Base-by-base conservation (phyloP, 2,329 filamentous ascomycete genomes). In the Phialophora macrospora region DNA sequence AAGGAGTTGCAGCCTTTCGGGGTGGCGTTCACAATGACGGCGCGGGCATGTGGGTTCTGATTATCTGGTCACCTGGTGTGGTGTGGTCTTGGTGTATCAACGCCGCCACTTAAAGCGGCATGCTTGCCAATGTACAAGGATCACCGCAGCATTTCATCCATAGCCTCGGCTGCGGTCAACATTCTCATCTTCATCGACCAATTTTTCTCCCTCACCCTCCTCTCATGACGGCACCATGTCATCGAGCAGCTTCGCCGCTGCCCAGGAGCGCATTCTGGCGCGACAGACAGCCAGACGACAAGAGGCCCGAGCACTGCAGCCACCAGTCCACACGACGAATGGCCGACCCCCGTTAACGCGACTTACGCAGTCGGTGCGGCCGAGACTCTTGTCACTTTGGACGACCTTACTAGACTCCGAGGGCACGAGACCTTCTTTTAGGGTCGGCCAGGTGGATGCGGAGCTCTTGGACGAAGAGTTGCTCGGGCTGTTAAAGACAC, bases 381-480 rank as follows among this genome's bases (percentile, higher is more conserved):
- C 67, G 28, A 51, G 60, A 81, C 34, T 70, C 3, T 71, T 83
- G 83, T 62, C 75, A 72, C 64, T 87, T 62, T 96, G 90, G 92
- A 87, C 93, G 74, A 80, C 84, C 4, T 80, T 94, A 49, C 87
- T 86, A 46, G 88, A 90, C 5, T 87, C 90, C 66, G 88, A 93
- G 74, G 92, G 92, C 52, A 94, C 91, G 26, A 83, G 88, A 17
- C 94, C 95, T 4, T 89, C 91, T 11, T 97, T 97, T 77, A 89
- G 95, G 61, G 95, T 99, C 30, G 93, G 94, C 30, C 95, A 99
- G 79, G 92, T 98, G 51, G 95, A 99, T 77, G 93, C 95, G 44
- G 95, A 98, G 77, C 83, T 99, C 57, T 84, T 99, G 20, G 95
- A 99, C 77, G 92, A 97, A 75, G 95, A 98, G 80, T 83, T 99